These are phyloP conservation scores for Rhizoclosmatium globosum DNA, from an alignment of 192 early-diverging fungal species.

Conservation along the genomic window DNA sequence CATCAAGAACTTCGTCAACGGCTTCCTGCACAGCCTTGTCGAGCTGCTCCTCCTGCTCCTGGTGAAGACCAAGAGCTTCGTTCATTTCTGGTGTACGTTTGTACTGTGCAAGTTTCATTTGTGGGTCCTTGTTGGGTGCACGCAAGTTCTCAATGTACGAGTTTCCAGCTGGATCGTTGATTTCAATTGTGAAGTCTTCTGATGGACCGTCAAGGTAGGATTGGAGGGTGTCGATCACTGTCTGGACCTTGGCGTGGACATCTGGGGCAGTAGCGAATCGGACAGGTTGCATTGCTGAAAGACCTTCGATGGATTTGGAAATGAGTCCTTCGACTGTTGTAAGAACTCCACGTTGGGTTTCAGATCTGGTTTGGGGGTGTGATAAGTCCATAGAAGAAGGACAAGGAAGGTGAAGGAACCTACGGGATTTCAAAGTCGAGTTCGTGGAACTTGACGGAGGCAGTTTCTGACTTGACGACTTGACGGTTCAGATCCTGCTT, in stretches of 20 bases:
- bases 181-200: constrained; percentile 73
- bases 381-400: background rate
- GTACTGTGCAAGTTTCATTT: constrained; percentile 73
- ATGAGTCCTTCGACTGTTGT: constrained; percentile 94
- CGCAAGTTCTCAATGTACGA: constrained; percentile 88
- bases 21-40: constrained; percentile 58
- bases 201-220: constrained; percentile 58
- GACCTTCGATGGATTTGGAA: constrained; percentile 78
- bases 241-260: constrained; percentile 79
- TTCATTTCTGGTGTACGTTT: constrained; percentile 81
- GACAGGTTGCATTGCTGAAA: constrained; percentile 77
- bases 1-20: constrained; percentile 56
- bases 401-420: background rate
- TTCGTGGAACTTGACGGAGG: constrained; percentile 80
- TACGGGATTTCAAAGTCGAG: constrained; percentile 89
- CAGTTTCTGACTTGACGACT: constrained; percentile 86
- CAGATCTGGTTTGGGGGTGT: constrained; percentile 36
- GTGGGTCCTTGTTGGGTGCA: constrained; percentile 77
- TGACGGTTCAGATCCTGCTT: constrained; percentile 89
- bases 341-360: constrained; percentile 75
- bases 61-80: constrained; percentile 75
- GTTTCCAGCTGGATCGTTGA: constrained; percentile 95
- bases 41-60: constrained; percentile 62
- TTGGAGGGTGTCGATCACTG: constrained; percentile 70
- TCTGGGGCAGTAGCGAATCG: constrained; percentile 72